phyloP scores from a whole-genome alignment of 257 asterid species.

The Nicotiana tabacum region DNA sequence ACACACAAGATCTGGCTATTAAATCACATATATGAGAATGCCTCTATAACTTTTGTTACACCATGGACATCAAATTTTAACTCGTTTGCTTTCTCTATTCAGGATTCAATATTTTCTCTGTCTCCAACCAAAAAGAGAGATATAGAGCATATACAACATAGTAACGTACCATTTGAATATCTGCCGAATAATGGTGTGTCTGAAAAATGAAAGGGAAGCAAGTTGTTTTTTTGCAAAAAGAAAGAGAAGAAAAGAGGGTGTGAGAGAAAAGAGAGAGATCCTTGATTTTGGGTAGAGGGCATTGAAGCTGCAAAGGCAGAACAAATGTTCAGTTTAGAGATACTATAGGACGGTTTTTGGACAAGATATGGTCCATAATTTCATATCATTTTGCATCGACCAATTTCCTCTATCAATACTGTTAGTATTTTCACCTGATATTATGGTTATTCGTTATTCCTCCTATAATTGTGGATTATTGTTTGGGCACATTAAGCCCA shows the following conservation, averaged over 20 bases:
- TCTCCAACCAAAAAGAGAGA: neutral
- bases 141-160: neutral
- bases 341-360: neutral
- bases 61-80: neutral
- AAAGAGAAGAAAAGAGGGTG: neutral
- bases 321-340: neutral
- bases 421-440: neutral
- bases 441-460: neutral
- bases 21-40: neutral
- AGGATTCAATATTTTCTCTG: no score
- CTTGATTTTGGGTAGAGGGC: neutral
- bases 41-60: neutral
- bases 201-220: neutral
- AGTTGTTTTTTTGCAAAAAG: neutral
- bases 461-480: constrained; percentile 4
- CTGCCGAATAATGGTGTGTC: neutral
- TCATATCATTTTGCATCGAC: neutral
- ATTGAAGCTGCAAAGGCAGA: neutral
- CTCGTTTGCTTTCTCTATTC: no score
- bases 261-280: neutral
- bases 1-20: neutral
- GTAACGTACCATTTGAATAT: neutral
- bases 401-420: neutral
- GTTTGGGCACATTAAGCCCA: neutral
- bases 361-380: neutral